Evolutionary conservation across 345 rosid species (phyloP).

Genomic region (Eucalyptus brandiana): DNA sequence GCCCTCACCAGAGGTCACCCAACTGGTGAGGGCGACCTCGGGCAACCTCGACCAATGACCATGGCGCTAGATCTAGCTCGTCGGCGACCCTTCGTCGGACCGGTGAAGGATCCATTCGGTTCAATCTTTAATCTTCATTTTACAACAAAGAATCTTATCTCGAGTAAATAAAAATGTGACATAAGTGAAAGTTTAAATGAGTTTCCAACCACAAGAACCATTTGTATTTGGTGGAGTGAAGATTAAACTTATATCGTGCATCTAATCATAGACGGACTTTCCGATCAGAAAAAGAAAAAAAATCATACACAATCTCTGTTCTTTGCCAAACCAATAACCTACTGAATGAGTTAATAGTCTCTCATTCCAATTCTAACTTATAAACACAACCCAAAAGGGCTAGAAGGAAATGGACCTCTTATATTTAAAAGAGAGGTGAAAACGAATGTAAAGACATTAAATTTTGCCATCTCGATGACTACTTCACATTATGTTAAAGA

Average conservation of each 20-base stretch:
- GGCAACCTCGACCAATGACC: too few species aligned
- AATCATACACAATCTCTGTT: not conserved
- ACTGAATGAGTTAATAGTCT: not conserved
- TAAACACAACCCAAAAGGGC: not conserved
- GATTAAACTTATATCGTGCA: not conserved
- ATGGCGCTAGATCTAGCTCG: rapidly evolving
- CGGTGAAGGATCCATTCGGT: rapidly evolving
- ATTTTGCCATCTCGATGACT: not conserved
- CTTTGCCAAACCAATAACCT: not conserved
- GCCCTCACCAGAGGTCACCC: too few species aligned
- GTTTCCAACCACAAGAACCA: not conserved
- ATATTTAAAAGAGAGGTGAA: not conserved
- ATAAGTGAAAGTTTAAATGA: not conserved
- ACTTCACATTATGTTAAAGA: not conserved
- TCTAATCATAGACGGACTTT: not conserved
- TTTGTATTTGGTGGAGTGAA: not conserved
- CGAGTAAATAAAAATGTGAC: rapidly evolving
- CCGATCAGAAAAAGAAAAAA: too few species aligned
- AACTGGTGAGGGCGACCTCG: rapidly evolving
- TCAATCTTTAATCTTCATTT: not conserved
- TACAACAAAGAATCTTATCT: not conserved
- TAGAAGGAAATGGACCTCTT: rapidly evolving
- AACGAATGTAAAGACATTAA: not conserved
- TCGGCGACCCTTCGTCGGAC: rapidly evolving
- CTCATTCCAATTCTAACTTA: not conserved